phyloP scores from a whole-genome alignment of 495 filamentous ascomycete genomes.

The Tuber aestivum region DNA sequence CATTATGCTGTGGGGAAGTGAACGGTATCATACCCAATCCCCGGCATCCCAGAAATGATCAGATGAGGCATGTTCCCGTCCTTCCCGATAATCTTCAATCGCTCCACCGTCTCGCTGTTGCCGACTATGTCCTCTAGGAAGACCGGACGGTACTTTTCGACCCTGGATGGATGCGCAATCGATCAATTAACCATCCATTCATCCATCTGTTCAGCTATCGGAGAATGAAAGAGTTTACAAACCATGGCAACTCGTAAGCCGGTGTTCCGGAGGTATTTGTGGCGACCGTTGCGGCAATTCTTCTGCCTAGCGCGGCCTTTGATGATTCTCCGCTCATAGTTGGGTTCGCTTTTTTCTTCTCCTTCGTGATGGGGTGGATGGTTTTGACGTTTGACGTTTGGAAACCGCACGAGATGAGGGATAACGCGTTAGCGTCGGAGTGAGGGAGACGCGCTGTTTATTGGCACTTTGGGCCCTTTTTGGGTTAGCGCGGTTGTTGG shows the following conservation, averaged over 20 bases:
- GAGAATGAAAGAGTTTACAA: constrained; percentile 35
- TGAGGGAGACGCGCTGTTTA: neutral
- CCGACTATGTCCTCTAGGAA: constrained; percentile 96
- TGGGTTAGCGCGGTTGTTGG: neutral
- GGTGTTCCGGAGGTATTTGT: constrained; percentile 52
- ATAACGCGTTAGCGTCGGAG: neutral
- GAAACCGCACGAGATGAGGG: neutral
- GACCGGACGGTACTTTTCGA: constrained; percentile 94
- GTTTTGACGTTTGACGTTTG: neutral
- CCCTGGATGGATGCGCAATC: constrained; percentile 53
- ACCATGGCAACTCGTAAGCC: constrained; percentile 91
- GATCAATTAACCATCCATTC: constrained; percentile 13
- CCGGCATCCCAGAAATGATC: constrained; percentile 98
- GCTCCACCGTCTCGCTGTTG: constrained; percentile 94
- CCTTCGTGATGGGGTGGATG: neutral
- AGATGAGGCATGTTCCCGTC: constrained; percentile 99
- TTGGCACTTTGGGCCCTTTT: neutral
- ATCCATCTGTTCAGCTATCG: constrained; percentile 16
- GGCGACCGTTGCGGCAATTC: neutral
- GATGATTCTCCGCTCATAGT: constrained; percentile 65
- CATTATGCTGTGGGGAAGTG: constrained; percentile 3
- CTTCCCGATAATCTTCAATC: constrained; percentile 96
- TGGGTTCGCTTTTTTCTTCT: neutral
- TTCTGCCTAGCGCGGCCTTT: constrained; percentile 53
- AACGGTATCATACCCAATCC: constrained; percentile 62